phyloP scores from a whole-genome alignment of 495 filamentous ascomycete species.

The Chlorociboria aeruginascens region DNA sequence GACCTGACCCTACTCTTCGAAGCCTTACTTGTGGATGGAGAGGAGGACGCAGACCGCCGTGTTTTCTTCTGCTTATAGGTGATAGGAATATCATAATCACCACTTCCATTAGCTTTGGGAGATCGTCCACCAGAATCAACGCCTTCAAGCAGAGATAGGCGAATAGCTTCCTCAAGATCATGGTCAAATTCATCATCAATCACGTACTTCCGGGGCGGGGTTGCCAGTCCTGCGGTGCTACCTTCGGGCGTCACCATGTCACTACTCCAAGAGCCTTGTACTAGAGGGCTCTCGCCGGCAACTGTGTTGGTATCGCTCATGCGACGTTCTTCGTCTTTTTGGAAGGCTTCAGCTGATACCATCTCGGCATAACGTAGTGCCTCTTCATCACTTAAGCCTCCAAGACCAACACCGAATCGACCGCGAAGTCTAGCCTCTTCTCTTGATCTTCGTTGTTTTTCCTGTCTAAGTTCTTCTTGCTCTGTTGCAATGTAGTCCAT shows the following conservation, averaged over 20 bases:
- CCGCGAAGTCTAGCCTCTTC: constrained; percentile 55
- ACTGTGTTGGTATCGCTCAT: constrained; percentile 39
- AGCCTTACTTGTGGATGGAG: constrained; percentile 25
- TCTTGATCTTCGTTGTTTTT: constrained; percentile 42
- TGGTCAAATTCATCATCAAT: constrained; percentile 54
- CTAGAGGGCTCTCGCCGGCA: constrained; percentile 35
- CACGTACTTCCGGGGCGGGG: constrained; percentile 33
- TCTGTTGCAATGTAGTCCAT: constrained; percentile 76
- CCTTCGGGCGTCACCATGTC: constrained; percentile 39
- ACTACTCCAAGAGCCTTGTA: constrained; percentile 30
- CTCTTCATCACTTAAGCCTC: constrained; percentile 77
- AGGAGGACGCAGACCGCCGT: constrained; percentile 25
- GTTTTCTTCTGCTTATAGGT: constrained; percentile 36
- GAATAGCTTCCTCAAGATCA: constrained; percentile 71
- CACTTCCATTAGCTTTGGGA: constrained; percentile 52
- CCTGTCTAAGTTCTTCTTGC: constrained; percentile 64
- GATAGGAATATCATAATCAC: constrained; percentile 39
- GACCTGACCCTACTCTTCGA: constrained; percentile 10
- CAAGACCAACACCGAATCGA: constrained; percentile 70
- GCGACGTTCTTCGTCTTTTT: constrained; percentile 46
- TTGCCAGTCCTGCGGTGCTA: constrained; percentile 28
- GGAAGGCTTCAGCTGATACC: constrained; percentile 69
- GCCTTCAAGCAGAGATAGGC: constrained; percentile 56
- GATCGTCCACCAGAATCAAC: constrained; percentile 59
- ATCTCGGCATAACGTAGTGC: constrained; percentile 79